Evolutionary conservation across 2,329 filamentous ascomycete genomes (phyloP).

Genomic region (Iodosphaeria phyllophila): DNA sequence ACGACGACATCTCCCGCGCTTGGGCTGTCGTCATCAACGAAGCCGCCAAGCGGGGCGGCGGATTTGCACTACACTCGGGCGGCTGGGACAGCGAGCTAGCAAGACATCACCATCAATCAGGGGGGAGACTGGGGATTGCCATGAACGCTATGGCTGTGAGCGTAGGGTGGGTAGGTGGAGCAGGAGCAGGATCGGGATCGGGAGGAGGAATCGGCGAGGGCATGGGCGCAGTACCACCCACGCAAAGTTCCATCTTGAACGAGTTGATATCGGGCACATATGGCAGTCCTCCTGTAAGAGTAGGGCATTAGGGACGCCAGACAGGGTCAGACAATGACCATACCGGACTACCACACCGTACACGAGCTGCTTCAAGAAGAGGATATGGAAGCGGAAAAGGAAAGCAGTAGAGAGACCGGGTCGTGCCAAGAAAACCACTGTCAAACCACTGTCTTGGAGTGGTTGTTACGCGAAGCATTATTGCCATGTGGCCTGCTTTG

Average conservation of each 20-base stretch:
- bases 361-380: no score
- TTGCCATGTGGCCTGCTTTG: no score
- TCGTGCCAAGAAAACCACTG: no score
- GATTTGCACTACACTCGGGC: slow-evolving; percentile 73
- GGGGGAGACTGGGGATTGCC: slow-evolving; percentile 63
- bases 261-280: slow-evolving; percentile 43
- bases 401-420: slow-evolving; percentile 1
- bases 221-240: slow-evolving; percentile 7
- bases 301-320: slow-evolving; percentile 48
- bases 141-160: slow-evolving; percentile 58
- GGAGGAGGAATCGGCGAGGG: slow-evolving; percentile 9
- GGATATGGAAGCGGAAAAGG: not conserved
- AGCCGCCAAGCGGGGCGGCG: slow-evolving; percentile 75
- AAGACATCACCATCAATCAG: slow-evolving; percentile 75
- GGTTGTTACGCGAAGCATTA: no score
- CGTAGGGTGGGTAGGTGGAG: slow-evolving; percentile 58
- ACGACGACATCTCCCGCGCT: slow-evolving; percentile 86
- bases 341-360: no score
- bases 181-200: slow-evolving; percentile 11
- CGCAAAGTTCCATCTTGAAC: slow-evolving; percentile 37
- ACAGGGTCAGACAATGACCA: no score
- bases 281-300: slow-evolving; percentile 37
- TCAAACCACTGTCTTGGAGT: no score
- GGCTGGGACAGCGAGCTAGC: slow-evolving; percentile 81
- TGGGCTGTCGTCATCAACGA: slow-evolving; percentile 88